These are phyloP conservation scores for Ophiostoma montium DNA, from an alignment of 2,329 filamentous ascomycete species.

Conservation along the genomic window DNA sequence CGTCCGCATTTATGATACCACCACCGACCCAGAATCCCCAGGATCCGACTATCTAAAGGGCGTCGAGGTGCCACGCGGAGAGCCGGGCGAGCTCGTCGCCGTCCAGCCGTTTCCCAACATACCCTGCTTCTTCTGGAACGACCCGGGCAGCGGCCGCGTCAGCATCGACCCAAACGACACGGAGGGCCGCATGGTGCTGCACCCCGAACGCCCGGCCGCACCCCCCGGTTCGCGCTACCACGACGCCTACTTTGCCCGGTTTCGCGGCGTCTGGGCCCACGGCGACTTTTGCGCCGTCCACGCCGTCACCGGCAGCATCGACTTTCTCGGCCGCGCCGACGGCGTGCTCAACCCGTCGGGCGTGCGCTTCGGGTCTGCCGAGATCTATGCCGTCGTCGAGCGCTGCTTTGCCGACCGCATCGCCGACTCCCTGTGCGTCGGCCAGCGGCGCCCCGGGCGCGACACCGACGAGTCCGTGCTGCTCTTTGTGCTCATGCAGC, in stretches of 20 bases:
- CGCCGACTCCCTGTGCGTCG: conserved; percentile 64
- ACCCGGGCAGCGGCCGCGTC: conserved; percentile 20
- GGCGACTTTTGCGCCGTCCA: conserved; percentile 66
- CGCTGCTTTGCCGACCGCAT: conserved; percentile 47
- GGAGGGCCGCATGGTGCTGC: conserved; percentile 9
- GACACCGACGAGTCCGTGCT: conserved; percentile 41
- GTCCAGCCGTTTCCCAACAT: conserved; percentile 61
- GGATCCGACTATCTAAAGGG: conserved; percentile 28
- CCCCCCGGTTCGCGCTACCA: conserved; percentile 44
- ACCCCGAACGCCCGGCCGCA: conserved; percentile 17
- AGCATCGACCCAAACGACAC: conserved; percentile 6
- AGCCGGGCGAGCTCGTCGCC: conserved; percentile 61
- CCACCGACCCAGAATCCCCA: conserved; percentile 28
- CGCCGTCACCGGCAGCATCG: conserved; percentile 48
- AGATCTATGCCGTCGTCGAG: conserved; percentile 66
- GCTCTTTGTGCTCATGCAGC: conserved; percentile 41
- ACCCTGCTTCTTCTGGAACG: conserved; percentile 52
- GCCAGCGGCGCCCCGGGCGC: conserved; percentile 47
- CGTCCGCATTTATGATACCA: conserved; percentile 48
- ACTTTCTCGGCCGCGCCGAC: conserved; percentile 59
- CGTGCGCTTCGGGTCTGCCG: conserved; percentile 64
- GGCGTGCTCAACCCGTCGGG: conserved; percentile 70
- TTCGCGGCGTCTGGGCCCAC: conserved; percentile 62
- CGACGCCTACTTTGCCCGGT: conserved; percentile 47
- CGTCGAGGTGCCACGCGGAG: conserved; percentile 37